Conservation (phyloP, 805 yeast species). For the Maudiozyma barnettii region DNA sequence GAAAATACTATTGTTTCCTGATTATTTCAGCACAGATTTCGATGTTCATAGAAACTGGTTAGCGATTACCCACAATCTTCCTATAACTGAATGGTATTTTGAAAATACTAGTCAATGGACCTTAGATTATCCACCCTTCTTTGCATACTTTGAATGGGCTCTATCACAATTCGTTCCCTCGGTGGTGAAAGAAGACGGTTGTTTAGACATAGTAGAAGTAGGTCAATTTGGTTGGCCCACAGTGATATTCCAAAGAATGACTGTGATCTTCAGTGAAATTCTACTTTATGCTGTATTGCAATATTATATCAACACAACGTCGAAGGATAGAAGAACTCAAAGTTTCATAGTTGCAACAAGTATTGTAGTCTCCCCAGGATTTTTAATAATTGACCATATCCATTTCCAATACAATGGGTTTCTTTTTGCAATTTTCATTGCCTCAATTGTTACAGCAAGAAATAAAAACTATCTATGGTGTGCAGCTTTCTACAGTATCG, state of each 20-base stretch:
- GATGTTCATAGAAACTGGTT: slow-evolving; percentile 98
- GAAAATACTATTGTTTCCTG: slow-evolving; percentile 57
- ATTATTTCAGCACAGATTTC: slow-evolving; percentile 90
- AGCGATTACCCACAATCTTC: slow-evolving; percentile 73
- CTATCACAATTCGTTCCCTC: slow-evolving; percentile 64
- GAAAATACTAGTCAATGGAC: slow-evolving; percentile 85
- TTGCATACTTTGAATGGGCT: slow-evolving; percentile 89
- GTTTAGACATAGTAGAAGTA: slow-evolving; percentile 54
- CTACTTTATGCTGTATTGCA: slow-evolving; percentile 63
- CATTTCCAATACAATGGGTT: slow-evolving; percentile 97
- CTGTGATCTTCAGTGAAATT: slow-evolving; percentile 72
- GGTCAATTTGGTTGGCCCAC: slow-evolving; percentile 76
- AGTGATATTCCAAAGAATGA: slow-evolving; percentile 64
- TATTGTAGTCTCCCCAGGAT: slow-evolving; percentile 78
- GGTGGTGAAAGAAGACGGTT: slow-evolving; percentile 59
- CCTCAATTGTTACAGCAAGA: slow-evolving; percentile 64
- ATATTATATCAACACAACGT: slow-evolving; percentile 50
- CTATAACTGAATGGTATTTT: slow-evolving; percentile 71
- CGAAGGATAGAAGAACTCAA: slow-evolving; percentile 30
- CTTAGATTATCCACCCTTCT: slow-evolving; percentile 93
- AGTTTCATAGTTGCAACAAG: slow-evolving; percentile 74
- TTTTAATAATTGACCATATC: slow-evolving; percentile 84
- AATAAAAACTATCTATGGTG: slow-evolving; percentile 46
- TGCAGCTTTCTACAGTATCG: slow-evolving; percentile 60
- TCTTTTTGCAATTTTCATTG: slow-evolving; percentile 73